Base-by-base conservation (phyloP, 371 early-diverging fungal species). In the Saksenaea vasiformis region DNA sequence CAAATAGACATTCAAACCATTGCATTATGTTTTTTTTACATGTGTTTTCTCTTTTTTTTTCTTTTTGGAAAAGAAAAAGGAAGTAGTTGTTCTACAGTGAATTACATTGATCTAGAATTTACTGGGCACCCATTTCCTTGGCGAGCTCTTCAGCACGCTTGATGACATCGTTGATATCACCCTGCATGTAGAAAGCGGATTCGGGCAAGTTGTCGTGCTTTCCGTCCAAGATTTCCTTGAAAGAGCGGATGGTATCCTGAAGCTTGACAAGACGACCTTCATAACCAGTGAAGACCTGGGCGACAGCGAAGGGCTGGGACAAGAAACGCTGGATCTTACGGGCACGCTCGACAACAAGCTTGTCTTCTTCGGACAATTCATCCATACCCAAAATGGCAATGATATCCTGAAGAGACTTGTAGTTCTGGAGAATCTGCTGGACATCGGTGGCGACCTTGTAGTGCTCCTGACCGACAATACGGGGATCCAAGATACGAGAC, bases 361-460 rank as follows among this genome's bases (percentile, higher is more conserved):
- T 96, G 84, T 96, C 97, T 77, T 95, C 95, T 78, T 96, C 97
- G 38, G 94, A 94, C 85, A 96, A 84, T 85, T 96, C 97, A 81
- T 96, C 95, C 91, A 90, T 90, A 88, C 95, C 94, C 68, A 96
- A 80, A 91, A 96, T 94, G 84, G 95, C 95, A 89, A 95, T 95
- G 74, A 95, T 95, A 86, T 95, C 97, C 82, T 96, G 97, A 64
- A 96, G 91, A 64, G 94, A 94, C 90, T 96, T 96, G 91, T 96
- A 95, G 78, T 87, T 87, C 84, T 95, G 95, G 69, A 96, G 91
- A 71, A 95, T 92, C 87, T 93, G 90, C 78, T 96, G 97, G 65
- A 93, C 93, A 72, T 87, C 88, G 61, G 95, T 94, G 87, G 97
- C 97, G 58, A 93, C 87, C 61, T 88, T 80, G 89, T 96, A 96